Evolutionary conservation across 495 filamentous ascomycete genomes (phyloP).

Genomic region (Patellaria atrata): DNA sequence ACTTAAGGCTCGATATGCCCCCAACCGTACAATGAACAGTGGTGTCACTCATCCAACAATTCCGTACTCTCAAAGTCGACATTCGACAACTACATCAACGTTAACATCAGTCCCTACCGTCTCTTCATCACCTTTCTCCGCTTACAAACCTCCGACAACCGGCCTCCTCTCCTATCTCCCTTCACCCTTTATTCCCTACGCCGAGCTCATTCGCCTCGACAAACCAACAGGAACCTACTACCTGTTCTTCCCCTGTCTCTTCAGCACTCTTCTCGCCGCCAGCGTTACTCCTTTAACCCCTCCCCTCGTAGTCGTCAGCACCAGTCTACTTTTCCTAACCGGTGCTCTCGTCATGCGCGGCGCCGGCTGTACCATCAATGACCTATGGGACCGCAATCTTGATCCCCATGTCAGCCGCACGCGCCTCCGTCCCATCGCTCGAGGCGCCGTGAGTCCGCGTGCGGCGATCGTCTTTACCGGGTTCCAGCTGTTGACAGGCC

Average conservation of each 20-base stretch:
- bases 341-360: slow-evolving; percentile 93
- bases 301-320: slow-evolving; percentile 43
- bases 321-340: slow-evolving; percentile 62
- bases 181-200: slow-evolving; percentile 68
- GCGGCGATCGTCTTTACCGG: slow-evolving; percentile 72
- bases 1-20: too few species aligned
- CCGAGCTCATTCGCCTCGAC: slow-evolving; percentile 83
- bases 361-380: slow-evolving; percentile 96
- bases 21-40: too few species aligned
- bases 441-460: slow-evolving; percentile 62
- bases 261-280: slow-evolving; percentile 60
- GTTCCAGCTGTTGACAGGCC: slow-evolving; percentile 61
- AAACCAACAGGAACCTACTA: slow-evolving; percentile 93
- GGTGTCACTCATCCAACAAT: too few species aligned
- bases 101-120: neutral
- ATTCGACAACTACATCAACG: slow-evolving; percentile 4
- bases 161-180: slow-evolving; percentile 71
- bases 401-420: slow-evolving; percentile 86
- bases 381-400: slow-evolving; percentile 89
- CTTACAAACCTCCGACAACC: slow-evolving; percentile 53
- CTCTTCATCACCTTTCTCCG: slow-evolving; percentile 16
- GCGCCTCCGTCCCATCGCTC: slow-evolving; percentile 73
- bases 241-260: slow-evolving; percentile 88
- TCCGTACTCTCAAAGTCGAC: neutral
- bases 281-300: slow-evolving; percentile 45